Evolutionary conservation across 2,329 filamentous ascomycete species (phyloP).

Genomic region (Fusarium nanum): DNA sequence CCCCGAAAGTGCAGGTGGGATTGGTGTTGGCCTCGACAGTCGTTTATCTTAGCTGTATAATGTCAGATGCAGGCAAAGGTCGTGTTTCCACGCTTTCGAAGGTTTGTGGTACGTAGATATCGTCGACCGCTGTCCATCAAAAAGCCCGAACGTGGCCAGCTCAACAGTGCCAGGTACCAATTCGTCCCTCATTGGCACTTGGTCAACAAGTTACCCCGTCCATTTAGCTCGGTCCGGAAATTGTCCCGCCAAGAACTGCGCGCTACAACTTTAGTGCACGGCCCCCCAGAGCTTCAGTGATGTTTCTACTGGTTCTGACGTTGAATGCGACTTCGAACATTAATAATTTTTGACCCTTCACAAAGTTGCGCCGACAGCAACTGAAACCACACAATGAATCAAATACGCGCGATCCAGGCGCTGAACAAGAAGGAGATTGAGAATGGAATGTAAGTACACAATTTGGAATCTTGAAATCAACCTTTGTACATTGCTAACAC

Average conservation of each 20-base stretch:
- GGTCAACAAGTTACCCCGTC: conserved; percentile 13
- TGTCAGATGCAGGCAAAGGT: conserved; percentile 5
- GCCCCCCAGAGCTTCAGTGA: conserved; percentile 34
- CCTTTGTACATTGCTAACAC: conserved; percentile 22
- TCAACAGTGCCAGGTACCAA: conserved; percentile 38
- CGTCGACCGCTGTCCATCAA: conserved; percentile 41
- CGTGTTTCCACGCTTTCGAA: conserved; percentile 12
- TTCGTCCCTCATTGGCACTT: conserved; percentile 27
- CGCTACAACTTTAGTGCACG: conserved; percentile 33
- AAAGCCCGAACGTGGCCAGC: conserved; percentile 40
- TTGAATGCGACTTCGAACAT: conserved; percentile 26
- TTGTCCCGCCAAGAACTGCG: conserved; percentile 48
- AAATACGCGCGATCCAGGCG: conserved; percentile 89
- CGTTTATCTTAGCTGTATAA: conserved; percentile 10
- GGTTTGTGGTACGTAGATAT: conserved; percentile 33
- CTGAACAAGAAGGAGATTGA: conserved; percentile 97
- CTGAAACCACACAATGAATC: conserved; percentile 75
- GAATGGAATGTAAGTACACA: conserved; percentile 77
- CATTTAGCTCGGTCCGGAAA: conserved; percentile 51
- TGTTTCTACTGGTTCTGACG: conserved; percentile 23
- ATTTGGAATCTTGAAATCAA: not conserved
- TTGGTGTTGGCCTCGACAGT: conserved; percentile 15
- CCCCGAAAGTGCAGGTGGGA: not conserved
- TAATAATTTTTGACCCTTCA: not conserved
- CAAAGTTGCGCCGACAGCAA: not conserved